Conservation (phyloP, 495 filamentous ascomycete species). For the Elaphomyces granulatus region DNA sequence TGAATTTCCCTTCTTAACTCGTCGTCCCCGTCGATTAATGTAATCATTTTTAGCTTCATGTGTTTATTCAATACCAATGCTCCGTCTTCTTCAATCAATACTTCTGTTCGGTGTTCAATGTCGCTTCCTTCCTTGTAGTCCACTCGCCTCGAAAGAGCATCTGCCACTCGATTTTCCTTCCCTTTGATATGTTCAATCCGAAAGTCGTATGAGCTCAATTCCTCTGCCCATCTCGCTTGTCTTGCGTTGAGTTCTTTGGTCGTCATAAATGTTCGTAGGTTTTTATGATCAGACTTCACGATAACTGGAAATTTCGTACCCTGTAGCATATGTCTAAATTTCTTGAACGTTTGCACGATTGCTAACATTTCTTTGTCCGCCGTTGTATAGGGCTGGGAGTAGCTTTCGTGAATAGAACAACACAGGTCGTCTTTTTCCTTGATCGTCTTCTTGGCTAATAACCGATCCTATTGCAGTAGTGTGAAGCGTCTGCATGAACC, state of each 20-base stretch:
- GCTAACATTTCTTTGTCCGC: conserved; percentile 18
- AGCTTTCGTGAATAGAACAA: conserved; percentile 16
- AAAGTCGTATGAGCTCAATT: conserved; percentile 6
- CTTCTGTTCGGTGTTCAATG: conserved; percentile 2
- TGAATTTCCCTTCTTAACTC: neutral
- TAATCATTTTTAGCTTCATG: conserved; percentile 1
- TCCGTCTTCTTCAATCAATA: conserved; percentile 5
- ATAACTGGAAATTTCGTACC: conserved; percentile 2
- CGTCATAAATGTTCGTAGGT: conserved; percentile 10
- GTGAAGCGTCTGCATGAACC: neutral
- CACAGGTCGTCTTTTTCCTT: conserved; percentile 3
- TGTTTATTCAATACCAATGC: conserved; percentile 5
- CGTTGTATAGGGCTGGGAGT: conserved; percentile 15
- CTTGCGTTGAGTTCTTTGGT: conserved; percentile 8
- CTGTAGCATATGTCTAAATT: conserved; percentile 15
- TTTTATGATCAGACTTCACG: conserved; percentile 11
- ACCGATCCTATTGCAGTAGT: neutral
- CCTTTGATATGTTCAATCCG: conserved; percentile 9
- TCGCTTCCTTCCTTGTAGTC: conserved; percentile 6
- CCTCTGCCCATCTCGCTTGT: conserved; percentile 7
- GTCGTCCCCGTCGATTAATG: neutral
- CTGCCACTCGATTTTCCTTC: conserved; percentile 6
- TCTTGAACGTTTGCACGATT: conserved; percentile 15
- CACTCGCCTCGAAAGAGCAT: conserved; percentile 6
- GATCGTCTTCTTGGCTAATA: neutral